phyloP scores from a whole-genome alignment of 2,329 filamentous ascomycete genomes.

The Paecilomyces dactylethromorphus region DNA sequence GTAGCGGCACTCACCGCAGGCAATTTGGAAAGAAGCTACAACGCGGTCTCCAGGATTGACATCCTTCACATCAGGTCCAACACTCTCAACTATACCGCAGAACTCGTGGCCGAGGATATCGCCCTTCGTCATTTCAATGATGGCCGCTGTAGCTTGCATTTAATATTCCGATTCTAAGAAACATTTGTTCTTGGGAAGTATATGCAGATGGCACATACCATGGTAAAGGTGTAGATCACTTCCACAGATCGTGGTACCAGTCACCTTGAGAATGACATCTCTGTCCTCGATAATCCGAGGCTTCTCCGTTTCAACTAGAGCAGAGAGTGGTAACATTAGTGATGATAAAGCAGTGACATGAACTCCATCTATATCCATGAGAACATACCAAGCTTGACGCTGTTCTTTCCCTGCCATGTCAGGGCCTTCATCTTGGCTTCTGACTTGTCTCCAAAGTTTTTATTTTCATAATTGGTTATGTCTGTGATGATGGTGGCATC shows the following conservation, averaged over 20 bases:
- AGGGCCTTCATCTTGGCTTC: slow-evolving; percentile 70
- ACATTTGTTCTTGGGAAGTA: background rate
- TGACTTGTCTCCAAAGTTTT: slow-evolving; percentile 46
- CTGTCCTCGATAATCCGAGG: slow-evolving; percentile 65
- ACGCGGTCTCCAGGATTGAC: slow-evolving; percentile 60
- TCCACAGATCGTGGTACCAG: slow-evolving; percentile 56
- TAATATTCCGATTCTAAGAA: background rate
- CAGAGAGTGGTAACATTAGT: background rate
- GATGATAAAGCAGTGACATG: background rate
- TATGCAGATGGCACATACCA: slow-evolving; percentile 15
- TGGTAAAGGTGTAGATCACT: slow-evolving; percentile 51
- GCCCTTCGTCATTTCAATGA: slow-evolving; percentile 56
- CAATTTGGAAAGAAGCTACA: slow-evolving; percentile 82
- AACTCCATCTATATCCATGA: background rate
- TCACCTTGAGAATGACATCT: slow-evolving; percentile 78
- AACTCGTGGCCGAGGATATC: slow-evolving; percentile 61
- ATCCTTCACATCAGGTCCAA: slow-evolving; percentile 50
- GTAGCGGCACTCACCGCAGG: slow-evolving; percentile 61
- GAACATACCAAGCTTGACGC: slow-evolving; percentile 57
- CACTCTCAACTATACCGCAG: slow-evolving; percentile 45
- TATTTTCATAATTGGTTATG: slow-evolving; percentile 57
- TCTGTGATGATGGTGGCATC: slow-evolving; percentile 63
- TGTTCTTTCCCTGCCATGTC: slow-evolving; percentile 76
- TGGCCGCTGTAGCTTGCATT: slow-evolving; percentile 24
- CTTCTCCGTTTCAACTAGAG: slow-evolving; percentile 56